Evolutionary conservation across 768 basidiomycete genomes (phyloP).

Genomic region (Agrocybe chaxingu): DNA sequence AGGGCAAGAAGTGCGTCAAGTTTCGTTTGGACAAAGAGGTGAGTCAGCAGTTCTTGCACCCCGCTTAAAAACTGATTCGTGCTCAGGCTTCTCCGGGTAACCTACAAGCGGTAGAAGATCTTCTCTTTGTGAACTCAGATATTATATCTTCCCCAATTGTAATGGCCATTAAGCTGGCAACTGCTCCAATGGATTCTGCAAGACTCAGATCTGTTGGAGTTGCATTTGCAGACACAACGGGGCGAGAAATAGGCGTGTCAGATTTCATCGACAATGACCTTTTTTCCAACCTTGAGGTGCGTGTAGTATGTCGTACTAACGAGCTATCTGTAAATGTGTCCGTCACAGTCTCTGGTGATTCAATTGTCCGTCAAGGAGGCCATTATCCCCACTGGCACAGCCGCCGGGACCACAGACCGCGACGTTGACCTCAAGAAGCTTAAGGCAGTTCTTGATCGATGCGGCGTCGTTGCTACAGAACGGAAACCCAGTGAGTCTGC

Average conservation of each 20-base stretch:
- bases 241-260: slow-evolving; percentile 80
- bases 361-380: slow-evolving; percentile 98
- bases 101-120: slow-evolving; percentile 71
- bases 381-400: slow-evolving; percentile 73
- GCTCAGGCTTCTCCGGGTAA: slow-evolving; percentile 60
- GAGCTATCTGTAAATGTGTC: not conserved
- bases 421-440: slow-evolving; percentile 90
- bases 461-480: slow-evolving; percentile 87
- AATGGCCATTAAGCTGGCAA: slow-evolving; percentile 79
- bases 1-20: slow-evolving; percentile 70
- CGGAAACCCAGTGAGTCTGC: slow-evolving; percentile 70
- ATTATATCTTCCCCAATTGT: slow-evolving; percentile 83
- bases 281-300: slow-evolving; percentile 92
- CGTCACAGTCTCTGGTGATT: slow-evolving; percentile 81
- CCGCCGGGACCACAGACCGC: slow-evolving; percentile 67
- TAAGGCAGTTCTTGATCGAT: slow-evolving; percentile 82
- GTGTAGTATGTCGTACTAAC: slow-evolving; percentile 4
- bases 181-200: slow-evolving; percentile 36
- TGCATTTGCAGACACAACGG: slow-evolving; percentile 89
- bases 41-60: slow-evolving; percentile 12
- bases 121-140: slow-evolving; percentile 81
- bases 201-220: slow-evolving; percentile 77
- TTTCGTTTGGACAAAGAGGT: slow-evolving; percentile 85
- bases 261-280: slow-evolving; percentile 95
- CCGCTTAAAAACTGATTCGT: not conserved